These are phyloP conservation scores for Allantophomopsis cytisporea DNA, from an alignment of 2,329 filamentous ascomycete genomes.

Conservation along the genomic window DNA sequence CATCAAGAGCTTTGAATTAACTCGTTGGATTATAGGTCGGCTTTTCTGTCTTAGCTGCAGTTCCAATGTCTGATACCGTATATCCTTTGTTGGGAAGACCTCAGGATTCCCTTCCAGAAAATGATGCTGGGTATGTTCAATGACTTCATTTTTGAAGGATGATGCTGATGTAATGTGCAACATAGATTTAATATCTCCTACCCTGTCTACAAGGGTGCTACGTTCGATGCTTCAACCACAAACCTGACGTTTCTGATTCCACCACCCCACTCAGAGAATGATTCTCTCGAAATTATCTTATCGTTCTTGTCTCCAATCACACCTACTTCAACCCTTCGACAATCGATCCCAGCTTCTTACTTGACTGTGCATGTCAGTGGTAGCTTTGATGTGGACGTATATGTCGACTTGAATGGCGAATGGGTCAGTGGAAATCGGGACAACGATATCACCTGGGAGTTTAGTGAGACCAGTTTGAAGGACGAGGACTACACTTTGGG, in stretches of 20 bases:
- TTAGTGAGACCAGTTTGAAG: conserved; percentile 30
- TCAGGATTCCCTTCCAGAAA: conserved; percentile 41
- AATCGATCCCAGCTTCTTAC: conserved; percentile 56
- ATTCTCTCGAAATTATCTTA: conserved; percentile 37
- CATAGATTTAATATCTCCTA: conserved; percentile 42
- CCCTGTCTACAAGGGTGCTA: conserved; percentile 43
- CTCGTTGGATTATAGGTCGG: conserved; percentile 29
- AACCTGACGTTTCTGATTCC: conserved; percentile 53
- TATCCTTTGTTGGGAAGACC: conserved; percentile 53
- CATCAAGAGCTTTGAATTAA: conserved; percentile 1
- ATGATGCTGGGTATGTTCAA: conserved; percentile 19
- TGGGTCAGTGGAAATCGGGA: conserved; percentile 70
- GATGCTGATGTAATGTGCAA: conserved; percentile 1
- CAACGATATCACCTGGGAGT: conserved; percentile 56
- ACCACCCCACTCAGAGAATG: conserved; percentile 20
- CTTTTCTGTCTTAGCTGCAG: conserved; percentile 46
- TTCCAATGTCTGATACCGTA: conserved; percentile 42
- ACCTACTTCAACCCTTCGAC: conserved; percentile 15
- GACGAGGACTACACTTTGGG: conserved; percentile 14
- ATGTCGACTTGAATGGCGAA: conserved; percentile 58
- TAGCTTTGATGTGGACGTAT: conserved; percentile 46
- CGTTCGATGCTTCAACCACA: conserved; percentile 57
- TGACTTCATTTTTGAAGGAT: conserved; percentile 10
- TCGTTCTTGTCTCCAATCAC: conserved; percentile 33
- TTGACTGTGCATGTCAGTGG: conserved; percentile 59